Percentiles rank a stretch among this genome's conserved stretches.
These are phyloP conservation scores for Cymodocea nodosa DNA, from an alignment of 116 monocot species.

Conservation along the genomic window DNA sequence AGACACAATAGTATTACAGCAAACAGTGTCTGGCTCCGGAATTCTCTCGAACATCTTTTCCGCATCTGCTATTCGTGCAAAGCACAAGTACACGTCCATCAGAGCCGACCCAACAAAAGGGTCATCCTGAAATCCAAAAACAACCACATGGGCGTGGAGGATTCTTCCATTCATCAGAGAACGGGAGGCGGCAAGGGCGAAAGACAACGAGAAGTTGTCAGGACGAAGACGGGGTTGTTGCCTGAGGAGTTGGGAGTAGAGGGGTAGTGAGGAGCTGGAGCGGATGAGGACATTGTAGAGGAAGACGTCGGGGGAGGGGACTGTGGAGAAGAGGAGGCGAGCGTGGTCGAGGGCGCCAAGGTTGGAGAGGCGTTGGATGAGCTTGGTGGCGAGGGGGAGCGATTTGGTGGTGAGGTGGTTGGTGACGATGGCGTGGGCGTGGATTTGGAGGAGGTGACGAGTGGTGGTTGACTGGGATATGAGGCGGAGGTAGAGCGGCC, in stretches of 20 bases:
- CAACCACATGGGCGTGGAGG: slow-evolving; percentile 25
- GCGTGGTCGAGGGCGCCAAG: slow-evolving; percentile 10
- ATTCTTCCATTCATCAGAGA: slow-evolving; percentile 5
- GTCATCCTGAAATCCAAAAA: slow-evolving; percentile 16
- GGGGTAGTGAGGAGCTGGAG: slow-evolving; percentile 6
- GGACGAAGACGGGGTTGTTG: slow-evolving; percentile 15
- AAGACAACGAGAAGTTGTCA: slow-evolving; percentile 29
- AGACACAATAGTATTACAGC: slow-evolving; percentile 39
- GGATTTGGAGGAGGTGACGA: slow-evolving; percentile 33
- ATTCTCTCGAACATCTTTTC: slow-evolving; percentile 51
- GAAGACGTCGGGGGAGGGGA: slow-evolving; percentile 34
- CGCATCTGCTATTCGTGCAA: slow-evolving; percentile 14
- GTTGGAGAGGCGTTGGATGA: slow-evolving; percentile 22
- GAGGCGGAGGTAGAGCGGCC: slow-evolving; percentile 20
- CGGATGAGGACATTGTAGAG: slow-evolving; percentile 38
- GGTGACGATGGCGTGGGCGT: slow-evolving; percentile 20
- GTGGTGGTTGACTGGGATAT: slow-evolving; percentile 17
- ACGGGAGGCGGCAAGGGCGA: slow-evolving; percentile 14
- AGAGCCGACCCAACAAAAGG: slow-evolving; percentile 33
- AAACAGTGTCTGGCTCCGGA: slow-evolving; percentile 24
- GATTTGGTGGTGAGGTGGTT: slow-evolving; percentile 17
- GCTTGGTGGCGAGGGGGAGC: slow-evolving; percentile 19
- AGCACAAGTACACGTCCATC: slow-evolving; percentile 18
- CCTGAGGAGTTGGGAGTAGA: slow-evolving; percentile 22
- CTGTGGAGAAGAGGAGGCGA: slow-evolving; percentile 18